Base-by-base conservation (phyloP, 805 yeast species). In the Barnettozyma sucrosica region DNA sequence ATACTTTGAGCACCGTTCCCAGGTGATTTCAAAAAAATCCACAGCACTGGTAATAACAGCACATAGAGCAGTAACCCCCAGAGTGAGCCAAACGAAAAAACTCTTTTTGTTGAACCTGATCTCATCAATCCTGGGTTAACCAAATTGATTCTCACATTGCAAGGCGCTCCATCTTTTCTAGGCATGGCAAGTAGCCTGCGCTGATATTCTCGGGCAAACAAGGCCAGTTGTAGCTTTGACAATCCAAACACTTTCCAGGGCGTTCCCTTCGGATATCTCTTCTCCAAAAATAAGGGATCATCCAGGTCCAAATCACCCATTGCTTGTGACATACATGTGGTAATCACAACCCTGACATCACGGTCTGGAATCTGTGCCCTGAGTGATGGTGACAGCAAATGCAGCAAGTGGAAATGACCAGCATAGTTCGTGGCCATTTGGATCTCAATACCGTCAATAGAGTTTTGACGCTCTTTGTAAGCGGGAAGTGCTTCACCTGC, bases 61-160 rank as follows among this genome's bases (percentile, higher is more conserved):
- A 89, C 51, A 59, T 92, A 82, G 0, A 88, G 9, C 5, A 89
- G 51, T 32, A 85, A 65, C 3, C 88, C 83, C 54, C 71, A 56
- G 3, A 92, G 55, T 0, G 87, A 71, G 1, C 98, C 97, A 67
- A 86, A 75, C 18, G 93, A 80, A 5, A 89, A 49, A 32, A 83
- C 79, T 48, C 97, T 75, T 55, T 93, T 80, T 36, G 92, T 82
- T 23, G 95, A 80, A 2, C 96, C 87, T 2, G 96, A 81, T 55
- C 98, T 76, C 85, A 88, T 86, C 32, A 90, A 56, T 1, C 99
- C 99, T 0, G 99, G 98, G 60, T 93, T 93, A 5, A 87, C 93
- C 46, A 89, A 59, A 49, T 83, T 76, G 20, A 89, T 75, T 44
- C 83, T 76, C 21, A 87, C 80, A 56, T 84, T 86, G 59, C 77